Evolutionary conservation across 2,329 filamentous ascomycete species (phyloP).

Genomic region (Pseudogymnoascus sp.): DNA sequence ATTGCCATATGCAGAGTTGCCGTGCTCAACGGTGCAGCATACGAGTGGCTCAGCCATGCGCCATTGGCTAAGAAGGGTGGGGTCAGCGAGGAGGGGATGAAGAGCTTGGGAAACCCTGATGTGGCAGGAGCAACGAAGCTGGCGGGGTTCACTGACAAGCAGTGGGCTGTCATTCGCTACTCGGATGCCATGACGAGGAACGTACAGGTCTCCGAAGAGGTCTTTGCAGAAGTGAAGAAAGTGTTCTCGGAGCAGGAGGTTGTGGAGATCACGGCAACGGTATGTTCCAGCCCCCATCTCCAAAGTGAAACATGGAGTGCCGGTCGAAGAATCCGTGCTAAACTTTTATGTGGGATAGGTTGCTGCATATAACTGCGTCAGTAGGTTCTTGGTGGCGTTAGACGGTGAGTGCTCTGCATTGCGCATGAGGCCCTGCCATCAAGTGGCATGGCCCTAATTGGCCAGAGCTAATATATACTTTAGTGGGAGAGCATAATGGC

Average conservation of each 20-base stretch:
- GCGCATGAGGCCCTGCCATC: not conserved
- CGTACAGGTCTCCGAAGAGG: constrained; percentile 58
- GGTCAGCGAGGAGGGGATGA: constrained; percentile 23
- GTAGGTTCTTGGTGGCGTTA: constrained; percentile 71
- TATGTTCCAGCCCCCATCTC: constrained; percentile 15
- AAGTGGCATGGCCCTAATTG: not conserved
- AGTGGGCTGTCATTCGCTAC: constrained; percentile 63
- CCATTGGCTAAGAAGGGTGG: constrained; percentile 40
- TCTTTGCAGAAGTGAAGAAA: constrained; percentile 55
- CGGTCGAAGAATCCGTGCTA: not conserved
- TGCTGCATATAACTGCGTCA: constrained; percentile 78
- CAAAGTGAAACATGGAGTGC: not conserved
- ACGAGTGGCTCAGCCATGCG: constrained; percentile 75
- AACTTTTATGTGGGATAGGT: constrained; percentile 31
- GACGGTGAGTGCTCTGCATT: constrained; percentile 48
- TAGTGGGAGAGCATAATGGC: not conserved
- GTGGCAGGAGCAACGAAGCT: constrained; percentile 25
- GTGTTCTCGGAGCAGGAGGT: constrained; percentile 62
- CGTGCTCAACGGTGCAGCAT: constrained; percentile 71
- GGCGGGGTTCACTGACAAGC: constrained; percentile 42
- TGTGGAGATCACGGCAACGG: constrained; percentile 71
- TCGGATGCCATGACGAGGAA: constrained; percentile 77
- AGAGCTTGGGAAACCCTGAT: constrained; percentile 19
- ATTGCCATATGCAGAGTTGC: constrained; percentile 75
- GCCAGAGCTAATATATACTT: not conserved